Conservation (phyloP, 1,284 basidiomycete genomes). For the Porodaedalea pini region DNA sequence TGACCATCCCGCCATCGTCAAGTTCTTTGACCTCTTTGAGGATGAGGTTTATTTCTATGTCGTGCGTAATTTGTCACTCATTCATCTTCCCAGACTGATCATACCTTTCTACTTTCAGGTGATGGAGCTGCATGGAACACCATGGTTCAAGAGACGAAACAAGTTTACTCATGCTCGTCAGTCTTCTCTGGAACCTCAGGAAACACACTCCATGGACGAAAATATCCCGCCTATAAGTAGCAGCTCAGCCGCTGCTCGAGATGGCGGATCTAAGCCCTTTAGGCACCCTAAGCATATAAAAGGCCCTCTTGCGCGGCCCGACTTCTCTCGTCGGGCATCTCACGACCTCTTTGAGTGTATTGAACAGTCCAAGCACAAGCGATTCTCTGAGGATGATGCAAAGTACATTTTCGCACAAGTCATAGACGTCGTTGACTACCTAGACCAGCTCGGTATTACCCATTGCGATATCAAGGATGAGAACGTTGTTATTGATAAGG, state of each 20-base stretch:
- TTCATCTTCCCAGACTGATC: slow-evolving; percentile 8
- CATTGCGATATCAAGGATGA: slow-evolving; percentile 96
- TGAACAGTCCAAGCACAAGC: slow-evolving; percentile 76
- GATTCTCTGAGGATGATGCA: slow-evolving; percentile 76
- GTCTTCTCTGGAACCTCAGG: neutral
- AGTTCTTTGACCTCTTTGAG: slow-evolving; percentile 80
- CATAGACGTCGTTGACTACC: slow-evolving; percentile 79
- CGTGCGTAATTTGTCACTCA: slow-evolving; percentile 43
- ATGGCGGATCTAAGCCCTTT: neutral
- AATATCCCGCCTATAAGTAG: neutral
- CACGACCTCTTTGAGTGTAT: slow-evolving; percentile 94
- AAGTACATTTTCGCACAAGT: slow-evolving; percentile 84
- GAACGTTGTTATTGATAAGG: slow-evolving; percentile 80
- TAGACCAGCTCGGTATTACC: slow-evolving; percentile 73
- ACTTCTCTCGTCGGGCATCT: slow-evolving; percentile 70
- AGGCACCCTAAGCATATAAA: neutral
- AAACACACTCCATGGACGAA: neutral
- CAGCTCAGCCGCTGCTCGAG: neutral
- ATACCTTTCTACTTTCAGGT: slow-evolving; percentile 48
- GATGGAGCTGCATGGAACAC: slow-evolving; percentile 88
- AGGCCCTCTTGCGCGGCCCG: slow-evolving; percentile 29
- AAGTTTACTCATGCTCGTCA: slow-evolving; percentile 1
- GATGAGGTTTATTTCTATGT: slow-evolving; percentile 84
- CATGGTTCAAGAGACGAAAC: slow-evolving; percentile 50
- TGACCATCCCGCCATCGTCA: slow-evolving; percentile 78